A percentile compares a stretch with the other conserved stretches of the same genome.
These are phyloP conservation scores for Hypoxylon rickii DNA, from an alignment of 495 filamentous ascomycete species.

Conservation along the genomic window DNA sequence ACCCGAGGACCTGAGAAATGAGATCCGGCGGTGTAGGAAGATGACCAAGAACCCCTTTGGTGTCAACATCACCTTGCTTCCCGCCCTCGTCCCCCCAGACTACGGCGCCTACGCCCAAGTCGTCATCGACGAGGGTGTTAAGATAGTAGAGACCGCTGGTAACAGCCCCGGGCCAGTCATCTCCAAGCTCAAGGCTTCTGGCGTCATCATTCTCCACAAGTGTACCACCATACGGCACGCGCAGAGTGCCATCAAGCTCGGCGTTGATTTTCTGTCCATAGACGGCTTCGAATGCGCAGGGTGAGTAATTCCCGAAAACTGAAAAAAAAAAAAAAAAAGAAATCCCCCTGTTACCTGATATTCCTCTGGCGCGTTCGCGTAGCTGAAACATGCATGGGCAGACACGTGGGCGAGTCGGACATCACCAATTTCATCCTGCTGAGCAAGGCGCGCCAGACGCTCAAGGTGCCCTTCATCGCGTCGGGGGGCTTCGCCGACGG, in stretches of 20 bases:
- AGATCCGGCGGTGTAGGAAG: slow-evolving; percentile 83
- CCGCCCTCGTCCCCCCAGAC: slow-evolving; percentile 85
- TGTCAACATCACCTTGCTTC: slow-evolving; percentile 95
- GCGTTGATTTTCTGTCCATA: slow-evolving; percentile 94
- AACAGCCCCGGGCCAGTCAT: slow-evolving; percentile 94
- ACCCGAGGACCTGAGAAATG: slow-evolving; percentile 89
- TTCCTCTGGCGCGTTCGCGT: slow-evolving; percentile 5
- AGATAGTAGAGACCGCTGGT: slow-evolving; percentile 94
- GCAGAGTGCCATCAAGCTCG: slow-evolving; percentile 87
- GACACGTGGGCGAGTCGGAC: slow-evolving; percentile 85
- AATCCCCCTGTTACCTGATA: slow-evolving; percentile 2
- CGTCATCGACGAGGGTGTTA: slow-evolving; percentile 90
- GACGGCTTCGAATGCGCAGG: slow-evolving; percentile 98
- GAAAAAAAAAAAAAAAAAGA: too few relatives aligned
- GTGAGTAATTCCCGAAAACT: slow-evolving; percentile 51
- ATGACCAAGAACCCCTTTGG: slow-evolving; percentile 91
- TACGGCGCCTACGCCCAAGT: slow-evolving; percentile 91
- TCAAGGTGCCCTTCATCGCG: slow-evolving; percentile 90
- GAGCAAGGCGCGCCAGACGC: slow-evolving; percentile 79
- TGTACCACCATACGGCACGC: slow-evolving; percentile 97
- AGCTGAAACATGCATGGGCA: slow-evolving; percentile 28
- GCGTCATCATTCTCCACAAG: slow-evolving; percentile 86
- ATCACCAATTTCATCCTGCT: slow-evolving; percentile 98
- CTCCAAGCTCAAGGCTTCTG: slow-evolving; percentile 79
- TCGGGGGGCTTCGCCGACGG: slow-evolving; percentile 96